Base-by-base conservation (phyloP, 176 grass and related monocot species). In the Miscanthus lutarioriparius region DNA sequence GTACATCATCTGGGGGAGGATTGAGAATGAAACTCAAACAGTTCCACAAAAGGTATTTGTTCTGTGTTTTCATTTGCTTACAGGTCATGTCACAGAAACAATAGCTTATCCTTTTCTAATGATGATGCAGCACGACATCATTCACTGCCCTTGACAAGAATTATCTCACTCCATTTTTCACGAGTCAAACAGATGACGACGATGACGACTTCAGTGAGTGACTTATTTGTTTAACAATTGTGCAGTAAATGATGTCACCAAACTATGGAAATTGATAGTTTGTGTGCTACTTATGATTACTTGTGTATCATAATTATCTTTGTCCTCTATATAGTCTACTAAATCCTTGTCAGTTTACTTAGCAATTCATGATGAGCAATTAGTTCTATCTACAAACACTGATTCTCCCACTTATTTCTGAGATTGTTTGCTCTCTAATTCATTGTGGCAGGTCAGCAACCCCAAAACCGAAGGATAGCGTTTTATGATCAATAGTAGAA, bases 141-240 rank as follows among this genome's bases (percentile, higher is more conserved):
- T 98, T 98, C 79, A 94, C 83, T 51, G 96, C 93, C 74, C 85
- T 98, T 87, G 96, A 98, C 83, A 98, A 92, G 84, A 98, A 98
- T 83, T 98, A 89, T 80, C 83, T 98, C 59, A 98, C 96, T 90
- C 96, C 96, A 85, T 95, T 98, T 76, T 98, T 98, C 81, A 98
- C 96, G 1, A 98, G 91, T 81, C 93, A 98, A 78, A 95, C 84
- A 23, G 92, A 98, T 51, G 90, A 88, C 1, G 95, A 94, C 2
- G 93, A 92, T 4, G 93, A 92, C 7, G 89, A 92, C 59, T 96
- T 95, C 26, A 84, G 96, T 98, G 85, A 74, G 81, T 87, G 56
- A 26, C 75, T 69, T 38, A 25, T 58, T 77, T 5, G 1, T 30
- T 41, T 4, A 72, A 54, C 9, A 25, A 71, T 72, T 38, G 53